Conservation (phyloP, 2,329 filamentous ascomycete species). For the Aspergillus puulaauensis region DNA sequence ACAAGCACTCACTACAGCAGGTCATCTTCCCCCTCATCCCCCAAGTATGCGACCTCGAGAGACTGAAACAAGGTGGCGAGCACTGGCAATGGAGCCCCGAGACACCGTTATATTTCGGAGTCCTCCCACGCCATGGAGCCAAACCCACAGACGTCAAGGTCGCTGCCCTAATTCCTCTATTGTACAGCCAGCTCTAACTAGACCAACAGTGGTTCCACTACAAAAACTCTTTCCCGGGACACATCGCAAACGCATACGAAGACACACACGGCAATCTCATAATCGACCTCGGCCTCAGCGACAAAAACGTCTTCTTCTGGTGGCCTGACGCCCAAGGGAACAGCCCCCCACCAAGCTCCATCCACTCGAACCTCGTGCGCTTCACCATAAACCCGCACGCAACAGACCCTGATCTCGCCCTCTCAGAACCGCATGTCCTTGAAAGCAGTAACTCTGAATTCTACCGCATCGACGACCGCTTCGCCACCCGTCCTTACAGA, state of each 20-base stretch:
- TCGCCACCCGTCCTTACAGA: conserved; percentile 34
- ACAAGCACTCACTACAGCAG: conserved; percentile 13
- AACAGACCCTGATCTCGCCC: conserved; percentile 22
- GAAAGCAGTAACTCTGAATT: conserved; percentile 47
- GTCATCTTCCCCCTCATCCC: conserved; percentile 46
- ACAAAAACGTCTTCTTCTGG: conserved; percentile 46
- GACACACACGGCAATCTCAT: conserved; percentile 27
- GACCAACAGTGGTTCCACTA: conserved; percentile 38
- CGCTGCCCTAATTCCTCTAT: neutral
- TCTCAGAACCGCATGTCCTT: conserved; percentile 16
- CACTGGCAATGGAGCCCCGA: conserved; percentile 42
- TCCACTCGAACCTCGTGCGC: conserved; percentile 23
- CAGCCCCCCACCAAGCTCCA: conserved; percentile 29
- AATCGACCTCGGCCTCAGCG: conserved; percentile 37
- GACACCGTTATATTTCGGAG: conserved; percentile 28
- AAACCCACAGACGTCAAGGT: conserved; percentile 35
- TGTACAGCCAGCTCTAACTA: neutral
- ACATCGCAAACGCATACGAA: conserved; percentile 41
- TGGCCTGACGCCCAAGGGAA: conserved; percentile 40
- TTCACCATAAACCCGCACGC: conserved; percentile 28
- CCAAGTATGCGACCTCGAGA: conserved; percentile 39
- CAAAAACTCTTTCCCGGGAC: conserved; percentile 36
- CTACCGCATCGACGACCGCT: conserved; percentile 51
- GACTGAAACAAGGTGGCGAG: conserved; percentile 40
- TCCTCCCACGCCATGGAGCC: conserved; percentile 23